Conservation (phyloP, 2,329 filamentous ascomycete species). For the Aureobasidium sp. region DNA sequence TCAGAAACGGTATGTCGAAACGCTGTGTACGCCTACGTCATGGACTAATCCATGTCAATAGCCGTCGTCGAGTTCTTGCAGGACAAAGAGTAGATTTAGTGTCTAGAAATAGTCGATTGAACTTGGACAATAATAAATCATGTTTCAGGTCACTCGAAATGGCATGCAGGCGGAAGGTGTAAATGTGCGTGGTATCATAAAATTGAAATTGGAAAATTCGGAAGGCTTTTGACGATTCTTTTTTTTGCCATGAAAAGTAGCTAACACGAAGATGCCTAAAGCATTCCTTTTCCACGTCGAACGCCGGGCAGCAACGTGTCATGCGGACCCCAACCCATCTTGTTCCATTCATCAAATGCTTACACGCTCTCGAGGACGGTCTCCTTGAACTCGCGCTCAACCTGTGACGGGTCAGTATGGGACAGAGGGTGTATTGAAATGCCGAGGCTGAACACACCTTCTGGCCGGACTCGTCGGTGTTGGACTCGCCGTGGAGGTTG, state of each 20-base stretch:
- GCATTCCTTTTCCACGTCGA: constrained; percentile 14
- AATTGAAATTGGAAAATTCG: constrained; percentile 12
- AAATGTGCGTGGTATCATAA: constrained; percentile 11
- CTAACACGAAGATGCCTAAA: constrained; percentile 17
- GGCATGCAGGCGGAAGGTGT: background rate
- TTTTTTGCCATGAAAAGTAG: constrained; percentile 16
- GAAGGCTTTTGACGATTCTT: constrained; percentile 15
- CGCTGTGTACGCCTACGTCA: background rate
- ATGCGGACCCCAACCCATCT: constrained; percentile 12
- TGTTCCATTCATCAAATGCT: constrained; percentile 28
- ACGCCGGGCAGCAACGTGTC: constrained; percentile 16
- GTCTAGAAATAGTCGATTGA: background rate
- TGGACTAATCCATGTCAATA: constrained; percentile 23
- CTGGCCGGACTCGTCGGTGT: constrained; percentile 90
- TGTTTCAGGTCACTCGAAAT: background rate
- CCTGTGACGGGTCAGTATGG: constrained; percentile 3
- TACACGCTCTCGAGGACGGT: constrained; percentile 88
- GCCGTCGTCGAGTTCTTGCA: constrained; percentile 57
- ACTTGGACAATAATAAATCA: background rate
- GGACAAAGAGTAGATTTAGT: constrained; percentile 34
- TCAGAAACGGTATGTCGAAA: constrained; percentile 54
- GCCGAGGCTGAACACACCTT: constrained; percentile 52
- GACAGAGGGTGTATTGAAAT: background rate
- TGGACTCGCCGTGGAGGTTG: constrained; percentile 94
- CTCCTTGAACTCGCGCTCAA: constrained; percentile 99